Conservation (phyloP, 2,329 filamentous ascomycete species). For the Trichoderma koningiopsis region DNA sequence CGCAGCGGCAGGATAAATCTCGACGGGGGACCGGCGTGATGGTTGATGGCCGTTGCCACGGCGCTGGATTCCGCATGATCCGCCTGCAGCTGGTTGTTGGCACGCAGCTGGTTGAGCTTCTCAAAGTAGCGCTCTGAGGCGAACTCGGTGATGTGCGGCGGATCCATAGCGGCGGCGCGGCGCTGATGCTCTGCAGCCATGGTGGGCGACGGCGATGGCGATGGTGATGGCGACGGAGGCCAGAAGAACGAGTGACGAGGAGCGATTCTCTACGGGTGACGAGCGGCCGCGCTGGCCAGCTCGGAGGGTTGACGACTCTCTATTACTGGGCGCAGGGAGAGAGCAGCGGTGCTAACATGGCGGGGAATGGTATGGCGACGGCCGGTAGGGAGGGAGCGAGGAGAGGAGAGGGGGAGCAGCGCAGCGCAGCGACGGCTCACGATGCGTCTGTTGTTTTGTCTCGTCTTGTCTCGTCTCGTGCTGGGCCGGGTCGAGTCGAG, state of each 20-base stretch:
- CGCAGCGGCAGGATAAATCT: conserved; percentile 55
- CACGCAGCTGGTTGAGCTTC: conserved; percentile 60
- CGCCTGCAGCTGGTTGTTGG: conserved; percentile 42
- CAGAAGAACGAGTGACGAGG: conserved; percentile 32
- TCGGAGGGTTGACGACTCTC: conserved; percentile 36
- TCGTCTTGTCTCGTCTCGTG: conserved; percentile 14
- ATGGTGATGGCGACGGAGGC: conserved; percentile 21
- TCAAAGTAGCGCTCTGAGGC: conserved; percentile 66
- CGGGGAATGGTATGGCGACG: conserved; percentile 27
- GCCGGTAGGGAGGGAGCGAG: conserved; percentile 11
- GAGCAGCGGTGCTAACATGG: conserved; percentile 37
- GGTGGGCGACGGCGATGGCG: conserved; percentile 27
- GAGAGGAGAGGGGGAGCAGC: not conserved
- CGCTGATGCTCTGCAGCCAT: conserved; percentile 39
- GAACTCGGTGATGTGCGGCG: conserved; percentile 66
- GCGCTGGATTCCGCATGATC: conserved; percentile 35
- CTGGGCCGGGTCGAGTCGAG: not conserved
- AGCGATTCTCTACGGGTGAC: conserved; percentile 18
- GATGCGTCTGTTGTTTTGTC: conserved; percentile 8
- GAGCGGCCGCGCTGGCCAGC: conserved; percentile 35
- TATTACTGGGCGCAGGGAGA: conserved; percentile 36
- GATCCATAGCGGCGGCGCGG: conserved; percentile 54
- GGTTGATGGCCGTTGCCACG: conserved; percentile 28
- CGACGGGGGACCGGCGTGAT: conserved; percentile 37
- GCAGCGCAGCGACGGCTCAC: not conserved